Conservation (phyloP, 2,329 filamentous ascomycete species). For the Phialocephala subalpina region DNA sequence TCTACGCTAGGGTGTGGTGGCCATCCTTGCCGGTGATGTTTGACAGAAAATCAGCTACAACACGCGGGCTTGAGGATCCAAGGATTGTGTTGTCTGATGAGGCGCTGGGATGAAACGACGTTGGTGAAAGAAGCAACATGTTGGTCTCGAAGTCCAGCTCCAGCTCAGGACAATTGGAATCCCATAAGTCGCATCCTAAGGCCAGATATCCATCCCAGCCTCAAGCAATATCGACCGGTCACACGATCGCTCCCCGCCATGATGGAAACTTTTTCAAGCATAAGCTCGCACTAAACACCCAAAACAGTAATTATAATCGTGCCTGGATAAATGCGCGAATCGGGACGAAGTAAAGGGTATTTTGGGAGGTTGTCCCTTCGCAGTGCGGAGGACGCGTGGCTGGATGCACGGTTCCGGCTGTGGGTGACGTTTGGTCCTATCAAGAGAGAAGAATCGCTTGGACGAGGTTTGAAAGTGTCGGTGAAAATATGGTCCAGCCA, state of each 20-base stretch:
- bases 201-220: neutral
- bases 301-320: neutral
- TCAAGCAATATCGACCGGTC: neutral
- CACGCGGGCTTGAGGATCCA: too few relatives aligned
- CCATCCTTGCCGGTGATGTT: neutral
- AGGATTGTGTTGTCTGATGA: neutral
- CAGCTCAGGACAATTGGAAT: neutral
- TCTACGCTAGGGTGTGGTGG: neutral
- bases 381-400: conserved; percentile 2
- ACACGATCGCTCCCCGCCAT: neutral
- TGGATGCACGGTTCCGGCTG: neutral
- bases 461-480: neutral
- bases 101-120: conserved; percentile 3
- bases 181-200: neutral
- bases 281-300: neutral
- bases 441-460: too few relatives aligned
- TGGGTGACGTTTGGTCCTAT: neutral
- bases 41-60: neutral
- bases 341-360: neutral
- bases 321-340: neutral
- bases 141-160: neutral
- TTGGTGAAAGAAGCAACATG: neutral
- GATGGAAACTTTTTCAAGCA: neutral
- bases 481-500: neutral
- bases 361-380: neutral